These are phyloP conservation scores for Tolypocladium amazonense DNA, from an alignment of 2,329 filamentous ascomycete genomes.

Conservation along the genomic window DNA sequence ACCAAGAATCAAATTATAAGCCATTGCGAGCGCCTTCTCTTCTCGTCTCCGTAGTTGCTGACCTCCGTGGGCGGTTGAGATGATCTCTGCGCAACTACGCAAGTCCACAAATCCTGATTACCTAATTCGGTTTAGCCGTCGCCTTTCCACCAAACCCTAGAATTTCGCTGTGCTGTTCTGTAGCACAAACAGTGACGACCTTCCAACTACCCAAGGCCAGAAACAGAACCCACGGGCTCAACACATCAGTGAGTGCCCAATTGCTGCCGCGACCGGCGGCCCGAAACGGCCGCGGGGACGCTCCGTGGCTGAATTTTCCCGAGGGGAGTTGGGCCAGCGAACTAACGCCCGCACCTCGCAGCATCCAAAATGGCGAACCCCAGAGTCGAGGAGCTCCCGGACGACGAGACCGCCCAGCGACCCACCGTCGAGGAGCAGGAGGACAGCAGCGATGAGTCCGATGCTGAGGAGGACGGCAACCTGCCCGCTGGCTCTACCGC, in stretches of 20 bases:
- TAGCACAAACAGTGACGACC: slow-evolving; percentile 26
- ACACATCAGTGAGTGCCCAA: slow-evolving; percentile 23
- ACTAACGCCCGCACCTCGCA: slow-evolving; percentile 3
- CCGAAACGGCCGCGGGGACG: not conserved
- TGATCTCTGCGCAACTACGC: not conserved
- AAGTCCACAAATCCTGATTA: slow-evolving; percentile 18
- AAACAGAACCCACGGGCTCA: slow-evolving; percentile 22
- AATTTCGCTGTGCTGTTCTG: slow-evolving; percentile 28
- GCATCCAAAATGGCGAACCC: slow-evolving; percentile 79
- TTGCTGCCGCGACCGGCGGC: slow-evolving; percentile 4
- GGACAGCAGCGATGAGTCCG: slow-evolving; percentile 64
- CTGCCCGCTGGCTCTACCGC: slow-evolving; percentile 76
- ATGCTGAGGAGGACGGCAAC: slow-evolving; percentile 71
- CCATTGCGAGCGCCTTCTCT: not conserved
- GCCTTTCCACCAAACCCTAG: slow-evolving; percentile 32
- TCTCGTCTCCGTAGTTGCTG: not conserved
- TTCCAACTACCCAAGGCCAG: slow-evolving; percentile 18
- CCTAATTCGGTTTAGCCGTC: slow-evolving; percentile 28
- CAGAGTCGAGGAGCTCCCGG: slow-evolving; percentile 93
- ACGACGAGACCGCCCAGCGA: slow-evolving; percentile 73
- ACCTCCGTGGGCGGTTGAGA: not conserved
- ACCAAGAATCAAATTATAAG: not conserved
- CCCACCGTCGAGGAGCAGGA: slow-evolving; percentile 65
- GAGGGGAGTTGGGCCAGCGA: not conserved
- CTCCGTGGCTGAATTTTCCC: slow-evolving; percentile 2